Evolutionary conservation across 306 rosid genomes (phyloP).

Genomic region (Cucurbita argyrosperma): DNA sequence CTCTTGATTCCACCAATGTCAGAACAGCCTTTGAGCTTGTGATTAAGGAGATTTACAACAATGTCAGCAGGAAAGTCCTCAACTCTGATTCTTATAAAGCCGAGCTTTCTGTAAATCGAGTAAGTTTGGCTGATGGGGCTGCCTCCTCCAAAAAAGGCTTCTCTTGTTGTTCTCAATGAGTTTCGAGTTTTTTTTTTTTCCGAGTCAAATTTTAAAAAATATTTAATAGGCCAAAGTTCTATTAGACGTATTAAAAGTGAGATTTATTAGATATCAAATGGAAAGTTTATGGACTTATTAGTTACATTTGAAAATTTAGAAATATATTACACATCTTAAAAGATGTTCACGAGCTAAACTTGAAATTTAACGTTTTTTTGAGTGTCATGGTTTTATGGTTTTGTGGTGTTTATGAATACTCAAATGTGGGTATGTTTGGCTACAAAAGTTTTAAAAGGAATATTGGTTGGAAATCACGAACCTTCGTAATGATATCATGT

Average conservation of each 20-base stretch:
- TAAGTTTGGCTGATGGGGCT: conserved; percentile 42
- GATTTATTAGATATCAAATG: neutral
- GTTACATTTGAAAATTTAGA: no score
- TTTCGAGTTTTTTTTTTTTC: neutral
- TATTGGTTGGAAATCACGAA: no score
- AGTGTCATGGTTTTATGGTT: neutral
- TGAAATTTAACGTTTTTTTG: no score
- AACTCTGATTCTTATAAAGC: conserved; percentile 77
- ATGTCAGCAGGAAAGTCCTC: conserved; percentile 60
- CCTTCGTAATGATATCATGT: no score
- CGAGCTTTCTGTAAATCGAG: conserved; percentile 68
- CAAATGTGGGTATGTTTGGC: neutral
- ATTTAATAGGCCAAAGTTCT: no score
- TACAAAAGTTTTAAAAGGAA: neutral
- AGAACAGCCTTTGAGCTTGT: conserved; percentile 70
- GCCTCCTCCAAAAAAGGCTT: conserved; percentile 37
- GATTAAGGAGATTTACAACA: conserved; percentile 64
- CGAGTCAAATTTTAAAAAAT: no score
- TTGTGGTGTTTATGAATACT: neutral
- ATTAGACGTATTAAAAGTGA: no score
- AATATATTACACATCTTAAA: no score
- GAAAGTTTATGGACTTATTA: no score
- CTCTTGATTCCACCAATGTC: conserved; percentile 75
- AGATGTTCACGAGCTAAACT: neutral
- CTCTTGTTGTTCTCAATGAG: conserved; percentile 61